phyloP scores from a whole-genome alignment of 2,329 filamentous ascomycete genomes.

The Ascochyta rabiei region DNA sequence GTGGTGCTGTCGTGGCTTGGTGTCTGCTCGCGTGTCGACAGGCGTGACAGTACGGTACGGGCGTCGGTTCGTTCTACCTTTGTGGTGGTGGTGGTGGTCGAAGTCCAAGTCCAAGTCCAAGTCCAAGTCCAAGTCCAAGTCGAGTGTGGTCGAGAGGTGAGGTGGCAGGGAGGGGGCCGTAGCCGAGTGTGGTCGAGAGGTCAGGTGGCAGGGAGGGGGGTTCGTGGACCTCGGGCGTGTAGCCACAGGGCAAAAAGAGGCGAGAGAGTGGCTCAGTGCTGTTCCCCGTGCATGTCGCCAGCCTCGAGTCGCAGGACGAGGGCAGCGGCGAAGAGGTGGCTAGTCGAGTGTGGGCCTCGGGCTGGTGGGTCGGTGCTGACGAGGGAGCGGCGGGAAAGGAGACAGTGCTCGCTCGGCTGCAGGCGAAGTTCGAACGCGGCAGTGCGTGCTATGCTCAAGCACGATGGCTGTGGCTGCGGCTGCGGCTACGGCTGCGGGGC shows the following conservation, averaged over 20 bases:
- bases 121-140: too few species aligned
- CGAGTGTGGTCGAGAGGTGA: neutral
- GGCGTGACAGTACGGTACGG: neutral
- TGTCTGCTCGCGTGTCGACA: neutral
- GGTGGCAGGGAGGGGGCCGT: neutral
- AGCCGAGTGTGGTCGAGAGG: neutral
- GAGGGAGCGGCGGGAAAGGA: slow-evolving; percentile 16
- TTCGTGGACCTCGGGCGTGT: neutral
- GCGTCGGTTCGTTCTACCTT: slow-evolving; percentile 2
- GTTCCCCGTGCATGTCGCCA: slow-evolving; percentile 17
- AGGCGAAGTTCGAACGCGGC: neutral
- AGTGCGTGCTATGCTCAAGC: neutral
- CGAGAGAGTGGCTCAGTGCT: slow-evolving; percentile 8
- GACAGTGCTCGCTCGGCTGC: neutral
- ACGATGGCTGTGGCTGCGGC: neutral
- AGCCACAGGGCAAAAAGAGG: slow-evolving; percentile 4
- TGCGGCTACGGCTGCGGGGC: neutral
- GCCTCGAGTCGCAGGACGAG: slow-evolving; percentile 14
- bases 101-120: too few species aligned
- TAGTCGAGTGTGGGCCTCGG: slow-evolving; percentile 9
- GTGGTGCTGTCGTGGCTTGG: neutral
- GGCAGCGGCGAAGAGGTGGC: slow-evolving; percentile 12
- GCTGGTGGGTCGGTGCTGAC: slow-evolving; percentile 15
- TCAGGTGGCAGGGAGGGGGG: neutral
- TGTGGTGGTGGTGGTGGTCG: neutral